Evolutionary conservation across 2,329 filamentous ascomycete species (phyloP), one percentile per base, ranked within the genome.

Genomic region (Alternaria sp.): DNA sequence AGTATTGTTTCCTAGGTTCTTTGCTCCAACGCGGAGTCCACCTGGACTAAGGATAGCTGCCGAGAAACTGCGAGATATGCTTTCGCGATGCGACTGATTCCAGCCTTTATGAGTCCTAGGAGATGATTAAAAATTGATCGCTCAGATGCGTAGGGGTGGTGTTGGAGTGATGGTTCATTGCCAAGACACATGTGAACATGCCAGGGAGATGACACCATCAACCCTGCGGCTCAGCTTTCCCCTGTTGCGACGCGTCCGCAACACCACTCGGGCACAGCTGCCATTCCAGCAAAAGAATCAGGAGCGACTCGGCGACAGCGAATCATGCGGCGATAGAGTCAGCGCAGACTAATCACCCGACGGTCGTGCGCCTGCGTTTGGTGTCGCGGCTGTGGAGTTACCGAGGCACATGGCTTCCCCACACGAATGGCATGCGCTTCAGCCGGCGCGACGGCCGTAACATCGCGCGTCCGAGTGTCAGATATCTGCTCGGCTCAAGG

Each of bases 341-440:
- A 51, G 47, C 50, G 21, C 44, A 53, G 26, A 51, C 23, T 53
- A 64, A 43, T 59, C 64, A 63, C 59, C 55, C 58, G 62, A 66
- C 58, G 49, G 47, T 44, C 43, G 20, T 56, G 15, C 50, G 50
- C 11, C 57, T 49, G 65, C 55, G 68, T 64, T 67, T 65, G 64
- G 61, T 58, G 43, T 58, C 61, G 61, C 60, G 61, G 61, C 58
- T 61, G 46, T 69, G 55, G 57, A 67, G 53, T 67, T 74, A 68
- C 75, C 75, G 73, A 72, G 74, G 74, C 68, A 67, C 67, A 64
- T 56, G 51, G 56, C 63, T 73, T 73, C 72, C 72, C 71, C 71
- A 75, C 72, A 72, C 64, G 55, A 63, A 59, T 58, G 49, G 26
- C 63, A 65, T 50, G 51, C 64, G 51, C 64, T 56, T 61, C 58